These are phyloP conservation scores for Rhodotorula graminis DNA, from an alignment of 768 basidiomycete species.

Conservation along the genomic window DNA sequence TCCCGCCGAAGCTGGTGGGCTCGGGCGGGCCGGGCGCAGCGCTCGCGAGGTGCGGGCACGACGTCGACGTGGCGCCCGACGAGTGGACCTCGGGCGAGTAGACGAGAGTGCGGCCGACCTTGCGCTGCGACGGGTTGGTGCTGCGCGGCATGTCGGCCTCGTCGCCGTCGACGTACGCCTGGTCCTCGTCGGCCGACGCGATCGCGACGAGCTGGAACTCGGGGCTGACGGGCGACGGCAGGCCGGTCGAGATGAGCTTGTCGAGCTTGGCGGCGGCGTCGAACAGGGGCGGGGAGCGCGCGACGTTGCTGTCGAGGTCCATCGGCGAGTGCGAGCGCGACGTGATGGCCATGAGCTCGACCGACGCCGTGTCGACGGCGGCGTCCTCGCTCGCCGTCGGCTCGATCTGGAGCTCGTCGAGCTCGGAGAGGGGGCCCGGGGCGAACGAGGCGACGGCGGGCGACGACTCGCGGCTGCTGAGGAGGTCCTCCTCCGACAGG, in stretches of 20 bases:
- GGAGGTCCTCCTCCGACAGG: conserved; percentile 8
- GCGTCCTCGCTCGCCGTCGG: background rate
- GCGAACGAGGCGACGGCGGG: background rate
- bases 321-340: background rate
- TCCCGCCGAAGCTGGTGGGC: no score
- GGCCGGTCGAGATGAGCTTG: background rate
- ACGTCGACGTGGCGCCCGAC: background rate
- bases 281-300: background rate
- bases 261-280: background rate
- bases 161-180: background rate
- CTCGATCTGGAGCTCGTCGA: background rate
- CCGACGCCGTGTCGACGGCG: background rate
- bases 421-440: no score
- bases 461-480: background rate
- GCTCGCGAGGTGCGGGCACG: no score
- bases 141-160: background rate
- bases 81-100: background rate
- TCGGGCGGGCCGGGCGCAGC: no score
- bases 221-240: conserved; percentile 26
- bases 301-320: background rate
- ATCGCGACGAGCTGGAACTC: background rate
- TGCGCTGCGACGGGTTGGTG: background rate
- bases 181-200: no score
- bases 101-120: background rate
- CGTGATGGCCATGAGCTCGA: background rate